Percentiles rank a stretch among this genome's conserved stretches.
Evolutionary conservation across 192 early-diverging fungal species (phyloP).

Genomic region (Umbelopsis sp.): DNA sequence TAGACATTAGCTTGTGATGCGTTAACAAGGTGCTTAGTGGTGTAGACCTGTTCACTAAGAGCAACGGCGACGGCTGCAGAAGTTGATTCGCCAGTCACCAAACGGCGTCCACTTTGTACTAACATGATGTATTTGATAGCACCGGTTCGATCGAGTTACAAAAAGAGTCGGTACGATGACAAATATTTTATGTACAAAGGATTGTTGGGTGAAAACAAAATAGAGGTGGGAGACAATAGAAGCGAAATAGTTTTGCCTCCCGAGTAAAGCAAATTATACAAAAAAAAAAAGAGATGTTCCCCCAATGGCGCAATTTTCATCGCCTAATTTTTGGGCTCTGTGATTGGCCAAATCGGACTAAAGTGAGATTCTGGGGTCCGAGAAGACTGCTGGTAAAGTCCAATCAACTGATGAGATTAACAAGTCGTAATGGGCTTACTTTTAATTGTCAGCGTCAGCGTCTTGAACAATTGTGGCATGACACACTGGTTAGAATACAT

Average conservation of each 20-base stretch:
- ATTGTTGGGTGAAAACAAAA: not conserved
- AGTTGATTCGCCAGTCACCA: slow-evolving; percentile 39
- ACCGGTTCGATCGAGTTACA: not conserved
- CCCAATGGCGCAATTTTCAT: slow-evolving; percentile 13
- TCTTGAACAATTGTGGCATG: too few relatives aligned
- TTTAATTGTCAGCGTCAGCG: not conserved
- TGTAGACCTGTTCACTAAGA: slow-evolving; percentile 47
- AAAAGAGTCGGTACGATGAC: not conserved
- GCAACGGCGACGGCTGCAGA: slow-evolving; percentile 39
- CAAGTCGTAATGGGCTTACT: not conserved
- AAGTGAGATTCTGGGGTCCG: not conserved
- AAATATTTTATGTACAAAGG: not conserved
- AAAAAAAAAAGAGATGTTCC: not conserved
- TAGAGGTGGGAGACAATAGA: not conserved
- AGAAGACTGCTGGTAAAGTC: not conserved
- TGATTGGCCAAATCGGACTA: slow-evolving; percentile 10
- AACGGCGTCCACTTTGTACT: not conserved
- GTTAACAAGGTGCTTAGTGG: slow-evolving; percentile 28
- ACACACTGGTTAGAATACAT: too few relatives aligned
- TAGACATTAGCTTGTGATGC: slow-evolving; percentile 37
- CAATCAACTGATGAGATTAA: not conserved
- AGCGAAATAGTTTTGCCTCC: not conserved
- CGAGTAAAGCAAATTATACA: not conserved
- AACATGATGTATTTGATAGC: not conserved
- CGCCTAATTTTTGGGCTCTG: not conserved